These are phyloP conservation scores for Endoconidiophora polonica DNA, from an alignment of 2,329 filamentous ascomycete genomes.

Conservation along the genomic window DNA sequence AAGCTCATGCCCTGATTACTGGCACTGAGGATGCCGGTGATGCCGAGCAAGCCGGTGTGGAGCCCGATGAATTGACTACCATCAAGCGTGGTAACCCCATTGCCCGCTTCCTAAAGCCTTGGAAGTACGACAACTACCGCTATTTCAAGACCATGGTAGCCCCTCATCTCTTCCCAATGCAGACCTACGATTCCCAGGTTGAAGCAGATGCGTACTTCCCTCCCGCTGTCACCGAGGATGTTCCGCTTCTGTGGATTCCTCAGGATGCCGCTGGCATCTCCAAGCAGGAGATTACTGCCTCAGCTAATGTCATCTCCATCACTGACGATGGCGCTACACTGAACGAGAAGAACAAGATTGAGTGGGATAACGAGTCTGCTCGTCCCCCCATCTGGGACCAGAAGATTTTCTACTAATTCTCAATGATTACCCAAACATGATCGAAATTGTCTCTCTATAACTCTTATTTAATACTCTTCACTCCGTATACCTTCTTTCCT, in stretches of 20 bases:
- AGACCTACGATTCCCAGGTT: slow-evolving; percentile 25
- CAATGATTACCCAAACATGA: too few relatives aligned
- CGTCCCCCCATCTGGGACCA: slow-evolving; percentile 29
- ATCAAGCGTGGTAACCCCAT: slow-evolving; percentile 6
- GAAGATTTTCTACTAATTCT: slow-evolving; percentile 27
- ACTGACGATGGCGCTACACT: slow-evolving; percentile 62
- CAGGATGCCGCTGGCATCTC: slow-evolving; percentile 58
- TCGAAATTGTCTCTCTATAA: too few relatives aligned
- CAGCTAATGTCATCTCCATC: slow-evolving; percentile 54
- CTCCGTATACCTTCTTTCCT: not conserved
- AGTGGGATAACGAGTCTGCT: slow-evolving; percentile 26
- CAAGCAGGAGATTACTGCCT: slow-evolving; percentile 60
- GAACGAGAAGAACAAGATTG: slow-evolving; percentile 41
- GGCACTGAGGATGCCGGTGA: not conserved
- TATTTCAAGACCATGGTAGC: slow-evolving; percentile 56
- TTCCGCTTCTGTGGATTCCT: slow-evolving; percentile 73
- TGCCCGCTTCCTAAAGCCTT: slow-evolving; percentile 44
- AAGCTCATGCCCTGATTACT: slow-evolving; percentile 25
- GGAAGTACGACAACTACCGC: slow-evolving; percentile 56
- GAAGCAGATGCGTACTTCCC: slow-evolving; percentile 58
- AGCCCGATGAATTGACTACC: not conserved
- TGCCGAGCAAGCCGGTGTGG: slow-evolving; percentile 17
- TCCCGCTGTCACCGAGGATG: slow-evolving; percentile 44
- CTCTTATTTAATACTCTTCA: not conserved
- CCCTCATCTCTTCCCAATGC: slow-evolving; percentile 25